phyloP scores from a whole-genome alignment of 2,329 filamentous ascomycete genomes.

The Aspergillus carbonarius region DNA sequence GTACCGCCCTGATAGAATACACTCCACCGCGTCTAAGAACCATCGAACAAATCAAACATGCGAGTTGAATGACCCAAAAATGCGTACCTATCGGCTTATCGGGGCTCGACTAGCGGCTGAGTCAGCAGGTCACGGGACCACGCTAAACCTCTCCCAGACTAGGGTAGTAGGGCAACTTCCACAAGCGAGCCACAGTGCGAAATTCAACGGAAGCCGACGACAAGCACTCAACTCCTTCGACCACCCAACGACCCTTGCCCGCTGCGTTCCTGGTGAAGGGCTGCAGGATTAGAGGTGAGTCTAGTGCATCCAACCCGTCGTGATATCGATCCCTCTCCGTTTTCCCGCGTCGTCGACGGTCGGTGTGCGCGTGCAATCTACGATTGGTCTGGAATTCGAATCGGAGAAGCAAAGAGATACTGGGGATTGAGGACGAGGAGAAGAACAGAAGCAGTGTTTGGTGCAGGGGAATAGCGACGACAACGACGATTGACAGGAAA shows the following conservation, averaged over 20 bases:
- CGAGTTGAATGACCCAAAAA: no score
- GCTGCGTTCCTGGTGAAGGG: conserved; percentile 47
- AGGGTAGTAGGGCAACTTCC: conserved; percentile 43
- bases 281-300: conserved; percentile 47
- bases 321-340: conserved; percentile 12
- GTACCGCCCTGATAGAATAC: no score
- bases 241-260: conserved; percentile 41
- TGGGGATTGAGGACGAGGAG: not conserved
- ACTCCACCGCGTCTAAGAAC: no score
- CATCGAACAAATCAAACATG: not conserved
- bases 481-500: not conserved
- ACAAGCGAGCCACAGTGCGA: conserved; percentile 48
- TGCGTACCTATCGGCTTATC: not conserved
- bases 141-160: conserved; percentile 26
- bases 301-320: conserved; percentile 17
- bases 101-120: conserved; percentile 5
- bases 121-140: conserved; percentile 24
- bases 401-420: not conserved
- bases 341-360: not conserved
- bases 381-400: not conserved
- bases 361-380: conserved; percentile 5
- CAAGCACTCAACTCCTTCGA: conserved; percentile 40
- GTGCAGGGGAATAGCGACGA: not conserved
- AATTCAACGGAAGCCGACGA: conserved; percentile 42
- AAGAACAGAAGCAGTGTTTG: not conserved